Evolutionary conservation across 805 yeast species (phyloP), one percentile per base, ranked within the genome.

Genomic region (Tetrapisispora fleetii): DNA sequence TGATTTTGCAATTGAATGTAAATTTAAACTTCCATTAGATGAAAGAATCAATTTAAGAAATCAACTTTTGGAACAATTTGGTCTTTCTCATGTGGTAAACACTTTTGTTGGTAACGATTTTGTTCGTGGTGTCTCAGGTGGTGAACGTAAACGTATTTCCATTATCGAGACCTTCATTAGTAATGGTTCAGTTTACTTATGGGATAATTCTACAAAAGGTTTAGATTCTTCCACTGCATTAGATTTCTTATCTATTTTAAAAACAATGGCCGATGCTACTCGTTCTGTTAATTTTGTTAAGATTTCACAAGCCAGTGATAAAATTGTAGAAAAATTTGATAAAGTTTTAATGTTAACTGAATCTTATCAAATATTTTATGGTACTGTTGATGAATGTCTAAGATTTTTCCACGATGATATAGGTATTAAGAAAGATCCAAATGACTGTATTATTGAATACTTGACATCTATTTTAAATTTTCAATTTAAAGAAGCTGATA

Each of bases 61-160:
- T 40, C 55, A 51, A 24, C 35, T 58, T 16, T 42, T 59, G 21
- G 50, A 50, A 67, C 47, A 73, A 39, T 54, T 62, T 45, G 79
- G 78, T 45, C 65, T 74, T 50, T 68, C 75, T 17, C 82, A 78
- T 58, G 79, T 81, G 9, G 65, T 72, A 48, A 64, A 79, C 54
- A 78, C 83, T 36, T 75, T 74, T 52, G 84, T 80, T 41, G 85
- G 85, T 64, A 74, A 79, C 58, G 83, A 79, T 54, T 78, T 69
- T 50, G 70, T 79, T 35, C 73, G 83, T 67, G 84, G 84, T 67
- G 79, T 79, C 46, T 78, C 83, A 30, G 84, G 83, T 63, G 83
- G 84, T 71, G 83, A 79, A 63, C 70, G 83, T 59, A 79, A 78
- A 63, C 72, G 84, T 68, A 81, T 79, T 19, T 76, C 81, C 17